Evolutionary conservation across 1,139 yeast genomes (phyloP).

Genomic region (Candida dubliniensis): DNA sequence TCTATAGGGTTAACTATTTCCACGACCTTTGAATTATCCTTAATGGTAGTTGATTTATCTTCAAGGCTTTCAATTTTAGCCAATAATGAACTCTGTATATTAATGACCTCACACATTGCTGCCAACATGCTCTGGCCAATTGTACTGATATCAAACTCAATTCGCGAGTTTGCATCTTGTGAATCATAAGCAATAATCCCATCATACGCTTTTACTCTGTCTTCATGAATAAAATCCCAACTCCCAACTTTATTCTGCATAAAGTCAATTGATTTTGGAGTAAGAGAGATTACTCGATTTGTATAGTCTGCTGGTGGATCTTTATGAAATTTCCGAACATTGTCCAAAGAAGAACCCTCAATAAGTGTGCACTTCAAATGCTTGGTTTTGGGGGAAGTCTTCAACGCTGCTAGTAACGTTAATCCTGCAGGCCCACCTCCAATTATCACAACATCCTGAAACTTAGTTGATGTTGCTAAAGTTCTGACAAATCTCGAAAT

Average conservation of each 20-base stretch:
- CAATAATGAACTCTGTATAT: conserved; percentile 73
- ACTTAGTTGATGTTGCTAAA: conserved; percentile 16
- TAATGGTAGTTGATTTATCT: conserved; percentile 40
- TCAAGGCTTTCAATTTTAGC: conserved; percentile 54
- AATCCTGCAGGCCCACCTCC: conserved; percentile 99
- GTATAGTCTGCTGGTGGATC: conserved; percentile 63
- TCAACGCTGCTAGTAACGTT: conserved; percentile 76
- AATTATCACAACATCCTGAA: conserved; percentile 76
- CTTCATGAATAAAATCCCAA: conserved; percentile 68
- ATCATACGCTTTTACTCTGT: conserved; percentile 77
- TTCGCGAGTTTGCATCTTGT: conserved; percentile 62
- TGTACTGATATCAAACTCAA: conserved; percentile 66
- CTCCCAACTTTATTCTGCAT: conserved; percentile 66
- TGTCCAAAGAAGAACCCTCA: conserved; percentile 65
- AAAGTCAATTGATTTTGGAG: conserved; percentile 74
- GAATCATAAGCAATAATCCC: conserved; percentile 80
- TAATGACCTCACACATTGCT: conserved; percentile 86
- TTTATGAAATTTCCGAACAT: conserved; percentile 51
- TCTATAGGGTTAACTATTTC: conserved; percentile 36
- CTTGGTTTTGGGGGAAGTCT: conserved; percentile 61
- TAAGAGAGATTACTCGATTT: conserved; percentile 82
- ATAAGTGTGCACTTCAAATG: conserved; percentile 65
- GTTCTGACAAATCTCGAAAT: conserved; percentile 7
- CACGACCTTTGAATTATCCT: conserved; percentile 68
- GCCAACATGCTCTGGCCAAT: conserved; percentile 51